Percentiles rank a stretch among this genome's conserved stretches.
phyloP scores from a whole-genome alignment of 805 yeast species.

The Suhomyces emberorum region DNA sequence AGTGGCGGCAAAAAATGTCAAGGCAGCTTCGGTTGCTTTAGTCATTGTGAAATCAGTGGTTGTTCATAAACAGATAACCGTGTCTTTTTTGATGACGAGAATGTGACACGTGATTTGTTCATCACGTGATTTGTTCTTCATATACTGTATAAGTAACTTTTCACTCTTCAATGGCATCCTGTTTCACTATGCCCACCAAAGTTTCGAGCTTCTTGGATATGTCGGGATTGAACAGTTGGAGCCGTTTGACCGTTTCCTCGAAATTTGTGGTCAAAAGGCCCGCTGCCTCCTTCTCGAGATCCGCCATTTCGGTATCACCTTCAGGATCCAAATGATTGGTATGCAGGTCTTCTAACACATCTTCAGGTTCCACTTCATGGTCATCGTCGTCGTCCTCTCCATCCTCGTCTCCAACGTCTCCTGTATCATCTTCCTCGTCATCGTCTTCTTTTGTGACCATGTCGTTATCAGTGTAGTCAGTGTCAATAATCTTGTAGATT shows the following conservation, averaged over 20 bases:
- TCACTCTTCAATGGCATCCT: slow-evolving; percentile 18
- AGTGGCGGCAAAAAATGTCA: slow-evolving; percentile 42
- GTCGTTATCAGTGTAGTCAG: slow-evolving; percentile 29
- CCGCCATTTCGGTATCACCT: slow-evolving; percentile 15
- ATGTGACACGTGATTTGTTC: neutral
- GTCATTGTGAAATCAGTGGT: slow-evolving; percentile 45
- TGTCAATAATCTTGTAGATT: slow-evolving; percentile 42
- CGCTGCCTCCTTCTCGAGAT: slow-evolving; percentile 5
- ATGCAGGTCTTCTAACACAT: slow-evolving; percentile 19
- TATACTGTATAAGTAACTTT: too few relatives aligned
- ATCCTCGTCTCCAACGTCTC: slow-evolving; percentile 13
- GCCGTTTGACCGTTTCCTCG: slow-evolving; percentile 28
- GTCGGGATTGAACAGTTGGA: slow-evolving; percentile 35
- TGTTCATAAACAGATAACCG: neutral
- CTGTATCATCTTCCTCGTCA: slow-evolving; percentile 16
- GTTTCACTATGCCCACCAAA: slow-evolving; percentile 39
- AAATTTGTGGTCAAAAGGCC: slow-evolving; percentile 15
- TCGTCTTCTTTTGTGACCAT: slow-evolving; percentile 16
- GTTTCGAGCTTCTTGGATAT: slow-evolving; percentile 28
- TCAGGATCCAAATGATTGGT: slow-evolving; percentile 23
- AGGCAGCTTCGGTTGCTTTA: slow-evolving; percentile 59
- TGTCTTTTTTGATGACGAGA: slow-evolving; percentile 1
- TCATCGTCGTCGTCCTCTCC: slow-evolving; percentile 13
- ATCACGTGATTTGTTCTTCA: too few relatives aligned
- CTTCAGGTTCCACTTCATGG: slow-evolving; percentile 18